Evolutionary conservation across 345 rosid genomes (phyloP), one percentile per base, ranked within the genome.

Genomic region (Sonneratia alba): DNA sequence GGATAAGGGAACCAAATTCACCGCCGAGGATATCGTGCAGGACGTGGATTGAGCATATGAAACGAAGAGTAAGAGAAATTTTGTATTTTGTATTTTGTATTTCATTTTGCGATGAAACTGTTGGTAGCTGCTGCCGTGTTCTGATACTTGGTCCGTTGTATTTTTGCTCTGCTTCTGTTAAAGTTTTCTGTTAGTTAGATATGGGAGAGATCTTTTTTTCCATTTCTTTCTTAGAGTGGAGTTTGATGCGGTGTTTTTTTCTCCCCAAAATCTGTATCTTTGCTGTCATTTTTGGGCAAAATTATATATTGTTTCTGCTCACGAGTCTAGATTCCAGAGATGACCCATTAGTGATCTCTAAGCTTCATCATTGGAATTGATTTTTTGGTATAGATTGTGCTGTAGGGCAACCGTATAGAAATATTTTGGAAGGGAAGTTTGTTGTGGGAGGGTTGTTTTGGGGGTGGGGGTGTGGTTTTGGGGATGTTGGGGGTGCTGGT

Each of bases 1-100:
- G 77, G 77, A 74, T 37, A 74, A 74, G 42, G 77, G 77, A 27
- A 74, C 77, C 57, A 69, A 74, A 38, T 74, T 74, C 73, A 74
- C 73, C 1, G 68, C 77, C 24, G 73, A 74, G 73, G 77, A 74
- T 34, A 34, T 74, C 68, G 69, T 74, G 73, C 73, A 74, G 73
- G 49, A 7, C 12, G 34, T 69, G 61, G 51, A 37, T 42, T 65
- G 14, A 32, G 63, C 63, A 4, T 21, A 57, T n/a, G 34, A 21
- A 19, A 21, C 7, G 9, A 7, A 24, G 34, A 57, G 63, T n/a
- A 8, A 57, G 34, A 24, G 34, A 9, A 24, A 57, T 6, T 57
- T 57, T 42, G 45, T 40, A 4, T 40, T 0, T 8, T 40, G 43
- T 40, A 4, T 3, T n/a, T n/a, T 57, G 6, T 22, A 3, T 57